Evolutionary conservation across 2,329 filamentous ascomycete genomes (phyloP).

Genomic region (Epichloe baconii): DNA sequence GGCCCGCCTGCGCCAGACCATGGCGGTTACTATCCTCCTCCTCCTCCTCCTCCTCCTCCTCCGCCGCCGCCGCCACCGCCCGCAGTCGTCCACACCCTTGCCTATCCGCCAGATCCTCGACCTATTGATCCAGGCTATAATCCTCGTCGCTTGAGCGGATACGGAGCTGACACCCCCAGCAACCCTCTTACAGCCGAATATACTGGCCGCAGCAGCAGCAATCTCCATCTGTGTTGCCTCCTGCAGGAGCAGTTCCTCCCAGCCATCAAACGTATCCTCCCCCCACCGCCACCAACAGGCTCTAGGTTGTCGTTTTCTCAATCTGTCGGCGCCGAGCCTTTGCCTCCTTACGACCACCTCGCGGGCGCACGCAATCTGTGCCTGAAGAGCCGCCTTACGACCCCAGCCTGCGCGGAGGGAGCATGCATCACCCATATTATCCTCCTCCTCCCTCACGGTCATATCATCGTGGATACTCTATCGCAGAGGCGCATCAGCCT

Average conservation of each 20-base stretch:
- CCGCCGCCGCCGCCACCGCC: constrained; percentile 6
- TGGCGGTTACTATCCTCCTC: constrained; percentile 15
- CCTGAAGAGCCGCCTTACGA: constrained; percentile 22
- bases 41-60: constrained; percentile 9
- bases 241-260: constrained; percentile 3
- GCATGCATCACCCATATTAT: constrained; percentile 20
- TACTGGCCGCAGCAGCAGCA: constrained; percentile 22
- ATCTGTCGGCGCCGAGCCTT: constrained; percentile 21
- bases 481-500: constrained; percentile 16
- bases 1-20: constrained; percentile 9
- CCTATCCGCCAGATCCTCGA: constrained; percentile 17
- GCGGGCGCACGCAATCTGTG: constrained; percentile 21
- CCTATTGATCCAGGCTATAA: constrained; percentile 21
- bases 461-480: constrained; percentile 19
- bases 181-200: constrained; percentile 14
- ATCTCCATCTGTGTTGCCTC: not conserved
- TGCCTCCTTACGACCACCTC: constrained; percentile 26
- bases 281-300: constrained; percentile 12
- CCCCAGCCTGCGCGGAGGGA: constrained; percentile 16
- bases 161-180: constrained; percentile 14
- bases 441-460: constrained; percentile 15
- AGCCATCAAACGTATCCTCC: constrained; percentile 14
- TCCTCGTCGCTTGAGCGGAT: constrained; percentile 19
- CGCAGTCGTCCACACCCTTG: constrained; percentile 10
- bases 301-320: constrained; percentile 24